Base-by-base conservation (phyloP, 192 early-diverging fungal genomes). In the Umbelopsis vinacea region DNA sequence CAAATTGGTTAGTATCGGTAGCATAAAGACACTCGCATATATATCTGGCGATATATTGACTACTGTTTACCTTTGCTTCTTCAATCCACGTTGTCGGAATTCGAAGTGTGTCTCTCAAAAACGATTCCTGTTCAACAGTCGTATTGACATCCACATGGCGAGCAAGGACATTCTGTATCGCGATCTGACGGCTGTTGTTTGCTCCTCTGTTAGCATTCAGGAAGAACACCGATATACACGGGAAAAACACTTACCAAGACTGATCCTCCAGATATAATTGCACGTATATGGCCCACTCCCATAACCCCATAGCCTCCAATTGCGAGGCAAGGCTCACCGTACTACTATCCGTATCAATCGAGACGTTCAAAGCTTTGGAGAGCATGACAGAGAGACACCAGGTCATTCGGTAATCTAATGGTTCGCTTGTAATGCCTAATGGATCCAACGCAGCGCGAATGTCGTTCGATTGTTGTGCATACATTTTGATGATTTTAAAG, bases 231-330 rank as follows among this genome's bases (percentile, higher is more conserved):
- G 6, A 54, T 52, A 19, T 52, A 3, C 0, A 52, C n/a, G 50
- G 6, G 2, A 54, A 24, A 4, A 24, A 22, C 23, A 37, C 29
- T 4, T 63, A 63, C 57, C 57, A 29, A n/a, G 23, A 29, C 17
- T 10, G 11, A 3, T 63, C 33, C 33, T 37, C 7, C 33, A 63
- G n/a, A 37, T n/a, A 63, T 19, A 63, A 17, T 26, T 63, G 81
- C 24, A 94, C 90, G 84, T 88, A 97, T 45, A 91, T 77, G 3
- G 93, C 88, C 95, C 94, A 96, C 43, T 94, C 77, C 92, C 93
- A 96, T 26, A 94, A 75, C 0, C 93, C 95, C 37, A 93, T 50
- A 0, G 66, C 53, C 82, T 95, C 93, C 15, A 98, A 78, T 78
- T 94, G 89, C 19, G 73, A 78, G 6, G 90, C 84, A 67, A 96